These are phyloP conservation scores for Tetrahymena thermophila DNA, from an alignment of 73 alveolate genomes.

Conservation along the genomic window DNA sequence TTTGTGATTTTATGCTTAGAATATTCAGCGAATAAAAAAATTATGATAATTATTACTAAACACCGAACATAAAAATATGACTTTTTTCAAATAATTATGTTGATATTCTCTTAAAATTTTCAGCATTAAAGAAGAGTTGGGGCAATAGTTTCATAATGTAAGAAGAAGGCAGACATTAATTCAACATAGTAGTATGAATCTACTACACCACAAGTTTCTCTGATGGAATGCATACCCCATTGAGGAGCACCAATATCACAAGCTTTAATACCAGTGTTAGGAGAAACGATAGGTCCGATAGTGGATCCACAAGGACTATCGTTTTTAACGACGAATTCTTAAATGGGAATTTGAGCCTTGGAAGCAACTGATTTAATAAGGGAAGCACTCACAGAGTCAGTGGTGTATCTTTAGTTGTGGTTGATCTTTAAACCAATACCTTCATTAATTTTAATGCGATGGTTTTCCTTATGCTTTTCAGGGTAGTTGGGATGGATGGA, in stretches of 20 bases:
- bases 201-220: conserved; percentile 91
- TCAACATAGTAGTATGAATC: conserved; percentile 52
- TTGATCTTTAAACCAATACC: conserved; percentile 90
- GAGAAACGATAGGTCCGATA: conserved; percentile 90
- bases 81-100: not conserved
- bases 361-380: conserved; percentile 76
- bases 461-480: conserved; percentile 85
- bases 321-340: conserved; percentile 92
- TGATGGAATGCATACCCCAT: conserved; percentile 94
- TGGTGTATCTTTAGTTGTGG: conserved; percentile 89
- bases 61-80: not conserved
- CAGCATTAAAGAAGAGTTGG: conserved; percentile 26
- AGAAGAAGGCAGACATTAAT: conserved; percentile 13
- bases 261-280: conserved; percentile 91
- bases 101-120: not conserved
- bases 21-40: no score
- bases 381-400: conserved; percentile 86
- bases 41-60: no score
- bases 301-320: conserved; percentile 97
- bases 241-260: conserved; percentile 95
- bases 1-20: no score
- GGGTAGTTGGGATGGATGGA: conserved; percentile 94
- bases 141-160: conserved; percentile 13
- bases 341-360: conserved; percentile 71
- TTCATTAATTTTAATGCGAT: conserved; percentile 80